phyloP scores from a whole-genome alignment of 257 asterid genomes.

The Solanum medicagineum region DNA sequence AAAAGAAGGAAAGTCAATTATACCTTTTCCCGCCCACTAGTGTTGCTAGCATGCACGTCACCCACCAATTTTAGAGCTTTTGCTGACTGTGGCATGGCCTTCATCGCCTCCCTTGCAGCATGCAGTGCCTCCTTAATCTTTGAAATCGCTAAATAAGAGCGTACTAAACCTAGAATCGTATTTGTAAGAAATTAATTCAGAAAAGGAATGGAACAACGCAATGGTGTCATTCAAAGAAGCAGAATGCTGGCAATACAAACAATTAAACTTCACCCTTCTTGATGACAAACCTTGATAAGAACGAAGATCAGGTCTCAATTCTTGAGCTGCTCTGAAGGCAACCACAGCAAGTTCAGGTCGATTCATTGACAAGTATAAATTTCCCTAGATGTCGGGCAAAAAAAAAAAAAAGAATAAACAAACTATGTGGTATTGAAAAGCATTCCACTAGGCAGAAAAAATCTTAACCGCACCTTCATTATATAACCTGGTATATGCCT shows the following conservation, averaged over 20 bases:
- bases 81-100: slow-evolving; percentile 97
- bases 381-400: slow-evolving; percentile 52
- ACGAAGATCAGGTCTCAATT: slow-evolving; percentile 93
- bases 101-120: slow-evolving; percentile 98
- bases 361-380: slow-evolving; percentile 70
- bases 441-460: not conserved
- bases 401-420: not conserved
- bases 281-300: slow-evolving; percentile 71
- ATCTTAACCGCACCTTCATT: slow-evolving; percentile 57
- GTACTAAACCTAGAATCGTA: slow-evolving; percentile 66
- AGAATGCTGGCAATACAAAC: not conserved
- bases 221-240: not conserved
- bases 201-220: not conserved
- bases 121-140: slow-evolving; percentile 88
- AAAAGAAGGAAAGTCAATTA: not conserved
- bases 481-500: slow-evolving; percentile 85
- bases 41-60: slow-evolving; percentile 91
- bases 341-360: slow-evolving; percentile 83
- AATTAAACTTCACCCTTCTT: not conserved
- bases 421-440: not conserved
- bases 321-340: slow-evolving; percentile 87
- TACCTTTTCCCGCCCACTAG: slow-evolving; percentile 87
- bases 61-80: slow-evolving; percentile 95
- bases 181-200: not conserved
- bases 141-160: slow-evolving; percentile 72